These are phyloP conservation scores for Penicillium corylophilum DNA, from an alignment of 2,329 filamentous ascomycete species.

Conservation along the genomic window DNA sequence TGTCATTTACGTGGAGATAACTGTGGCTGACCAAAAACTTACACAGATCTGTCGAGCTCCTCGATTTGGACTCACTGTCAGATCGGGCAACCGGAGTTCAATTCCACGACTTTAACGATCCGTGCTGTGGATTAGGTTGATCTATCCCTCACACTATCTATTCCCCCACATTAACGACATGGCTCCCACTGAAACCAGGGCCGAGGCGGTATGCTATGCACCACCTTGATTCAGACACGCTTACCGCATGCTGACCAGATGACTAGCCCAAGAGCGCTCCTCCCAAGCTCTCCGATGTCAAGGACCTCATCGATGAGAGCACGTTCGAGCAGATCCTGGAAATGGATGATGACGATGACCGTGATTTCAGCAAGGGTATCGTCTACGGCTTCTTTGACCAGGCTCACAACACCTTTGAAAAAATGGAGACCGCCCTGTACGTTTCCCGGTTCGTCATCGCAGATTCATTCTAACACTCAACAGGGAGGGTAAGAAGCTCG, in stretches of 20 bases:
- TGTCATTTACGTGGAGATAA: not conserved
- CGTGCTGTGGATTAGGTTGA: conserved; percentile 5
- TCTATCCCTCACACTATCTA: not conserved
- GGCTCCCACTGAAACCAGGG: conserved; percentile 30
- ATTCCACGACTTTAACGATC: conserved; percentile 6
- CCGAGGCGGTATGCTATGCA: conserved; percentile 10
- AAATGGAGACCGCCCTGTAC: conserved; percentile 84
- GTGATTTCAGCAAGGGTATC: conserved; percentile 84
- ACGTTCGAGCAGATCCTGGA: conserved; percentile 96
- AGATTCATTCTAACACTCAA: conserved; percentile 1
- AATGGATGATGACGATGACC: conserved; percentile 90
- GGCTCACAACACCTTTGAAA: conserved; percentile 77
- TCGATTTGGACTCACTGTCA: conserved; percentile 1
- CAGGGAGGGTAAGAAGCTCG: conserved; percentile 68
- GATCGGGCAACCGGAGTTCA: conserved; percentile 6
- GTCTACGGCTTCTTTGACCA: conserved; percentile 93
- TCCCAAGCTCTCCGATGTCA: conserved; percentile 60
- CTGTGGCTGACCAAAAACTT: not conserved
- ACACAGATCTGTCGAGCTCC: not conserved
- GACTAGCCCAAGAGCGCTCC: conserved; percentile 48
- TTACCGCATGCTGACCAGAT: not conserved
- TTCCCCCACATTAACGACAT: conserved; percentile 16
- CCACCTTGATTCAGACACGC: not conserved
- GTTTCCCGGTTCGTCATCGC: conserved; percentile 35
- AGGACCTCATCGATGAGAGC: conserved; percentile 71